Evolutionary conservation across 1,284 basidiomycete genomes (phyloP), one percentile per base, ranked within the genome.

Genomic region (Cryptococcus depauperatus): DNA sequence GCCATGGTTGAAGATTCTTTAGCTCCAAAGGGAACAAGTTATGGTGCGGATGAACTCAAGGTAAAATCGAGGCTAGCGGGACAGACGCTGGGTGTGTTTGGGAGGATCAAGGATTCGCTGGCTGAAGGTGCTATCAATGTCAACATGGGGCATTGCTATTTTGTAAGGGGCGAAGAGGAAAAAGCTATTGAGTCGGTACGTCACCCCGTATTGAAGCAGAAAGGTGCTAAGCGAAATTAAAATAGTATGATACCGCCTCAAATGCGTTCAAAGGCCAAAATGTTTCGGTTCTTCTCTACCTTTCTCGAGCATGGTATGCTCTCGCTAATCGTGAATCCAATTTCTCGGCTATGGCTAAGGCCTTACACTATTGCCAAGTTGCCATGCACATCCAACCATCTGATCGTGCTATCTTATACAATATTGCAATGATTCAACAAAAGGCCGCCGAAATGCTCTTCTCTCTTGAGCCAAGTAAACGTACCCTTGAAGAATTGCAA

Each of bases 401-500:
- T 47, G 91, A 96, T 73, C 89, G 90, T 59, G 85, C 86, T 5
- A 82, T 85, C 42, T 55, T 86, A 34, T 96, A 92, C 72, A 96
- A 96, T 67, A 85, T 95, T 60, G 91, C 90, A 44, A 90, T 95
- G 83, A 88, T 96, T 29, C 82, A 91, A 68, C 91, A 96, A 68
- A 93, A 93, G 69, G 83, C 85, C 0, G 85, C 87, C 0, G 89
- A 95, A 66, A 78, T 95, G 72, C 72, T 95, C 39, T 81, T 90
- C 51, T 76, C 79, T 1, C 72, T 91, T 18, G 76, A 77, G 2
- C 77, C 83, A 0, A 74, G 79, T 13, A 88, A 87, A 62, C 81
- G 92, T 16, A 80, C 82, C 1, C 73, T 91, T 7, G 79, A 79
- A 46, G 88, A 93, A 54, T 75, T 96, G 35, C 76, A 84, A 53